Conservation (phyloP, 768 basidiomycete species). For the Panaeolus cyanescens region DNA sequence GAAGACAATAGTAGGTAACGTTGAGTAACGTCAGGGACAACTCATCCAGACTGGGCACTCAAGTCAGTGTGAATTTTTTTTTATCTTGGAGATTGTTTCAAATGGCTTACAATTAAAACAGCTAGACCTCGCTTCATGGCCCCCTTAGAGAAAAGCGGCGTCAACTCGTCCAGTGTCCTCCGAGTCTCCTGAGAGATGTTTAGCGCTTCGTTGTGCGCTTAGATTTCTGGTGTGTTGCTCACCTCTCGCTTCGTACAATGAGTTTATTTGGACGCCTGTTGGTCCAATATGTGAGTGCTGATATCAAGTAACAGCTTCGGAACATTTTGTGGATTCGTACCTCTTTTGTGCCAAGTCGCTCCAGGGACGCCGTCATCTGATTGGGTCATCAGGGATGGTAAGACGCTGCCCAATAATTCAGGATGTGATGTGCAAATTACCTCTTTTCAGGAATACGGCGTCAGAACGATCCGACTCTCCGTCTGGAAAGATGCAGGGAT, state of each 20-base stretch:
- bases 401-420: neutral
- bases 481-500: neutral
- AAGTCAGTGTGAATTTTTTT: neutral
- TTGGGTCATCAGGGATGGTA: neutral
- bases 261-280: neutral
- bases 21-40: neutral
- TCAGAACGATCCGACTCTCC: constrained; percentile 1
- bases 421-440: neutral
- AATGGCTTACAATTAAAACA: neutral
- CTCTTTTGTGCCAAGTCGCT: neutral
- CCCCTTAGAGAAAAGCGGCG: neutral
- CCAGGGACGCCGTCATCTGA: neutral
- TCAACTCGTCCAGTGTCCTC: neutral
- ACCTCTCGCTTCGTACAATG: neutral
- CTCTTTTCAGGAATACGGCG: neutral
- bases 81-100: neutral
- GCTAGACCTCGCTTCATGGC: neutral
- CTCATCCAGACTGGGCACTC: neutral
- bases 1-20: neutral
- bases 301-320: neutral
- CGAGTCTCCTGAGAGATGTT: neutral
- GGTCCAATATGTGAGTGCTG: neutral
- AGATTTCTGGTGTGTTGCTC: neutral
- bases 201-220: constrained; percentile 2
- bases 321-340: neutral